Base-by-base conservation (phyloP, 2,329 filamentous ascomycete species). In the Venturia effusa region DNA sequence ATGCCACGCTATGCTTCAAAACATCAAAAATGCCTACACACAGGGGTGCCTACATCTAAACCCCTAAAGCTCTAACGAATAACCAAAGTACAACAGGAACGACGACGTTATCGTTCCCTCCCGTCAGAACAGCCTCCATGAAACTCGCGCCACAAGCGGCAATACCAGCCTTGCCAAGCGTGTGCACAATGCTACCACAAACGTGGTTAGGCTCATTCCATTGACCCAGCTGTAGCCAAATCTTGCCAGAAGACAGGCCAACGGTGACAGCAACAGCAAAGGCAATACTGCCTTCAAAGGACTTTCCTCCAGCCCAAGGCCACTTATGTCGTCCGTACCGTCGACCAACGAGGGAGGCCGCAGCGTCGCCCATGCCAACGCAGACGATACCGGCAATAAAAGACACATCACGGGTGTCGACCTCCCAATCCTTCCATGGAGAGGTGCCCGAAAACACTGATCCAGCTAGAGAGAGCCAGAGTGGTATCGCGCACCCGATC, bases 61-160 rank as follows among this genome's bases (percentile, higher is more conserved):
- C 71, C 64, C 82, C 82, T 66, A 93, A 75, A 24, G 90, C 90
- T 75, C 93, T 89, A 45, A 96, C 92, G 70, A 96, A 86, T 66
- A 92, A 83, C 94, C 94, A 99, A 66, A 99, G 77, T 61, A 96
- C 86, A 64, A 99, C 85, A 4, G 94, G 94, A 67, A 97, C 93
- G 67, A 97, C 88, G 22, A 99, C 94, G 79, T 99, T 99, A 80
- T 99, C 94, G 75, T 99, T 99, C 37, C 93, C 94, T 1, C 94
- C 94, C 17, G 94, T 97, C 67, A 99, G 78, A 59, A 97, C 93
- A 32, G 94, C 92, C 78, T 99, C 94, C 62, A 94, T 96, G 69
- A 97, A 81, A 75, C 92, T 97, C 34, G 92, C 90, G 65, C 92
- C 84, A 51, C 83, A 82, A 7, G 89, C 92, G 68, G 92, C 95